Conservation (phyloP, 352 stramenopile species). For the Blastocystis sp. region DNA sequence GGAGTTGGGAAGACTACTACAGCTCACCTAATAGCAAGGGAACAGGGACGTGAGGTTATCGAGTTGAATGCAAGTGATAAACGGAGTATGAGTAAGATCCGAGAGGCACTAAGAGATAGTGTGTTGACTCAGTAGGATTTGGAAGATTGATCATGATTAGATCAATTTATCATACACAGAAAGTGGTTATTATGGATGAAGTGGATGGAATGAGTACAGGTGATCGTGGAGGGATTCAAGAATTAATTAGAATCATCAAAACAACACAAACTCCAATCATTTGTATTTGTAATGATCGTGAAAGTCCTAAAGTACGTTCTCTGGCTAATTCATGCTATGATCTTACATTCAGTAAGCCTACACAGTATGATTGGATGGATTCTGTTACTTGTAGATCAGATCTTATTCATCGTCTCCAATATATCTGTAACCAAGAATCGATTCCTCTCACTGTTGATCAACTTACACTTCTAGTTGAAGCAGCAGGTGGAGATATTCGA, state of each 20-base stretch:
- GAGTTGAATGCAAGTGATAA: slow-evolving; percentile 95
- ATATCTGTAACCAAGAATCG: neutral
- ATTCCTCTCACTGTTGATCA: slow-evolving; percentile 78
- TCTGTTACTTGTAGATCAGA: slow-evolving; percentile 66
- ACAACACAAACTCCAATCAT: slow-evolving; percentile 95
- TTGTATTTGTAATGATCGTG: slow-evolving; percentile 98
- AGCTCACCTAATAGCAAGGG: slow-evolving; percentile 80
- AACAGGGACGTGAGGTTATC: slow-evolving; percentile 82
- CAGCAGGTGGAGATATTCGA: slow-evolving; percentile 85
- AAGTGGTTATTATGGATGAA: slow-evolving; percentile 84
- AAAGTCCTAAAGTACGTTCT: slow-evolving; percentile 84
- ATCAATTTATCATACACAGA: neutral
- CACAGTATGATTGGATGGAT: neutral
- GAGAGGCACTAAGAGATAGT: slow-evolving; percentile 78
- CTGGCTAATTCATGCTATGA: slow-evolving; percentile 94
- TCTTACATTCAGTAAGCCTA: slow-evolving; percentile 78
- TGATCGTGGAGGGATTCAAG: slow-evolving; percentile 87
- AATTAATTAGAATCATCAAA: slow-evolving; percentile 97
- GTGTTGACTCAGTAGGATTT: slow-evolving; percentile 51
- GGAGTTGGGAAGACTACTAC: slow-evolving; percentile 85
- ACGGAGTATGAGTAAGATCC: slow-evolving; percentile 89
- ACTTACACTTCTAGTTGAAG: slow-evolving; percentile 79
- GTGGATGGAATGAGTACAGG: slow-evolving; percentile 94
- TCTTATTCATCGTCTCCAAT: slow-evolving; percentile 65
- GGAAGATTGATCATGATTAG: neutral